Percentiles rank a stretch among this genome's conserved stretches.
phyloP scores from a whole-genome alignment of 2,329 filamentous ascomycete species.

The Fusarium sp. region DNA sequence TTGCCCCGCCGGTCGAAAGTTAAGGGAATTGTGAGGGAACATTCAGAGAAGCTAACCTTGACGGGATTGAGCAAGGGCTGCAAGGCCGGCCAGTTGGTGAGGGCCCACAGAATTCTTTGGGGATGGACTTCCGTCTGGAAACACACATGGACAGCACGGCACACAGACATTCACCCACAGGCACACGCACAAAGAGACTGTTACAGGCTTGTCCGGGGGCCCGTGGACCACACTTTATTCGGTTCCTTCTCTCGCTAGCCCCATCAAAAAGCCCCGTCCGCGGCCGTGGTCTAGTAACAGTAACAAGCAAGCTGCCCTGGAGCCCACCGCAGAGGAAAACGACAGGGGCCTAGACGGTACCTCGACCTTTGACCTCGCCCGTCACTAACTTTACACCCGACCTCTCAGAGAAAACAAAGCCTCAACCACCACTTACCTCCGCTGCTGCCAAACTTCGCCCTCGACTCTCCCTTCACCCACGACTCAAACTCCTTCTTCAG shows the following conservation, averaged over 20 bases:
- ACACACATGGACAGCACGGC: constrained; percentile 1
- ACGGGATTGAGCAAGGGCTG: constrained; percentile 2
- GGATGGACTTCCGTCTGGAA: not conserved
- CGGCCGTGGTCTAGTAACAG: constrained; percentile 17
- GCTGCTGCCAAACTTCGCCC: constrained; percentile 48
- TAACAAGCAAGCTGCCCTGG: not conserved
- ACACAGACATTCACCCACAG: constrained; percentile 15
- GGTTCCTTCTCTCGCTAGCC: constrained; percentile 12
- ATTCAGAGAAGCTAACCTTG: constrained; percentile 12
- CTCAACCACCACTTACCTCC: constrained; percentile 55
- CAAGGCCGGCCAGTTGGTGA: constrained; percentile 6
- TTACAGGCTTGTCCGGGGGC: constrained; percentile 16
- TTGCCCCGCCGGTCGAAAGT: not conserved
- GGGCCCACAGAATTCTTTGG: constrained; percentile 22
- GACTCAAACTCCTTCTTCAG: constrained; percentile 45
- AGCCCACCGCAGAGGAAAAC: constrained; percentile 27
- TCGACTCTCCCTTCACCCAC: constrained; percentile 49
- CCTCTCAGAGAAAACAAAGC: constrained; percentile 57
- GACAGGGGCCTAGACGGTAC: constrained; percentile 50
- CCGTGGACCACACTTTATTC: constrained; percentile 18
- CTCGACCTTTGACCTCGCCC: constrained; percentile 27
- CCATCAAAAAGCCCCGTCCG: constrained; percentile 25
- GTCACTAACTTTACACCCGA: constrained; percentile 30
- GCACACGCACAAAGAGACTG: constrained; percentile 5
- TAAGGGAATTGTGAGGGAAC: constrained; percentile 11